Base-by-base conservation (phyloP, 495 filamentous ascomycete species). In the Podospora fimiseda region DNA sequence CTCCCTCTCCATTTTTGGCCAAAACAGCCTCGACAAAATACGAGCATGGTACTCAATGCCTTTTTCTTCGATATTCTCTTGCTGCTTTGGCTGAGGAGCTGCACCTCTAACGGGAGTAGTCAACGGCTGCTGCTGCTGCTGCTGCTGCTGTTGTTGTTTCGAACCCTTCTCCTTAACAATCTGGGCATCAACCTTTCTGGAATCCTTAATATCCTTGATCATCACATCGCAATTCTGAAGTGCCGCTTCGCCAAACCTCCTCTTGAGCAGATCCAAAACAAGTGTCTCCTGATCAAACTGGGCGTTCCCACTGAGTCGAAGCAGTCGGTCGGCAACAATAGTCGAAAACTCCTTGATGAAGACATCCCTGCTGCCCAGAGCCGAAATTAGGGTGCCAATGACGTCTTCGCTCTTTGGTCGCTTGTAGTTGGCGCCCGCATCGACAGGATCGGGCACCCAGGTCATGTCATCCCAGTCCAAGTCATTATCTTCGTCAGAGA, bases 191-290 rank as follows among this genome's bases (percentile, higher is more conserved):
- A 93, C 78, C 42, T 82, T 78, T 42, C 79, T 76, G 11, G 90
- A 96, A 60, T 96, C 90, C 43, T 84, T 78, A n/a, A 97, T 85
- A 69, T 99, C 93, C 43, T 84, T 85, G 22, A 97, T 79, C 93
- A 99, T 99, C 52, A 99, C 93, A 61, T 97, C 90, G 69, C 89
- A 95, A 40, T 85, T 84, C 64, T 97, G 93, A 40, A 96, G 73
- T 8, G 85, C 79, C 3, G 81, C 77, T 57, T 95, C 90, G 14
- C 91, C 94, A 48, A 96, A 92, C 5, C 92, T 85, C 7, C 86
- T 69, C 69, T 95, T 97, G 41, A 98, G 78, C 6, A 97, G 75
- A 47, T 95, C 86, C 3, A 97, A 79, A 5, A 96, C 90, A 22
- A 71, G 70, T 14, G 76, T 56, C 61, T 96, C 91, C 67, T 87